phyloP scores from a whole-genome alignment of 805 yeast genomes.

The Suhomyces kilbournensis region DNA sequence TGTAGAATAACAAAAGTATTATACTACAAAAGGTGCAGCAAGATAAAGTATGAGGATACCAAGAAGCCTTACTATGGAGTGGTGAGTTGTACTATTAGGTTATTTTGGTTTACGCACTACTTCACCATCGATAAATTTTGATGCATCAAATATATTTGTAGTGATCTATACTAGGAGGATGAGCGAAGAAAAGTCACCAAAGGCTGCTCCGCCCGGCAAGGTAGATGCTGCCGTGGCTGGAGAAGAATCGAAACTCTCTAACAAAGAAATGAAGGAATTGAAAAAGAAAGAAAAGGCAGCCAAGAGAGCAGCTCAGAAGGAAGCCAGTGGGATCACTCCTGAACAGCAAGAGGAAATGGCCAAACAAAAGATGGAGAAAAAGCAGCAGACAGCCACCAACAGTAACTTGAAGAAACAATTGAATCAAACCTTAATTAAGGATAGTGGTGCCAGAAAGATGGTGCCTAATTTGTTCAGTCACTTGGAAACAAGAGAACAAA shows the following conservation, averaged over 20 bases:
- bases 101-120: background rate
- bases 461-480: constrained; percentile 73
- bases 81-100: background rate
- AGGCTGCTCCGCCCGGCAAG: background rate
- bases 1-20: background rate
- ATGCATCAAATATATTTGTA: background rate
- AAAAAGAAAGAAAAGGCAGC: constrained; percentile 91
- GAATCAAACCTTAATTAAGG: constrained; percentile 48
- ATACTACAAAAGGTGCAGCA: background rate
- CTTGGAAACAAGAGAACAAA: constrained; percentile 74
- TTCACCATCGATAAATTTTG: background rate
- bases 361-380: constrained; percentile 42
- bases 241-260: constrained; percentile 40
- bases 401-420: constrained; percentile 54
- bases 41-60: background rate
- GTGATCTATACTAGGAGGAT: background rate
- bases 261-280: constrained; percentile 82
- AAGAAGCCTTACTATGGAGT: too few species aligned
- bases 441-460: constrained; percentile 36
- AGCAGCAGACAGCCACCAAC: constrained; percentile 42
- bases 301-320: constrained; percentile 85
- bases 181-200: background rate
- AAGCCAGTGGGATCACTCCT: constrained; percentile 55
- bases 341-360: constrained; percentile 42
- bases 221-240: constrained; percentile 1